phyloP scores from a whole-genome alignment of 345 rosid genomes.

The Cochlearia excelsa region DNA sequence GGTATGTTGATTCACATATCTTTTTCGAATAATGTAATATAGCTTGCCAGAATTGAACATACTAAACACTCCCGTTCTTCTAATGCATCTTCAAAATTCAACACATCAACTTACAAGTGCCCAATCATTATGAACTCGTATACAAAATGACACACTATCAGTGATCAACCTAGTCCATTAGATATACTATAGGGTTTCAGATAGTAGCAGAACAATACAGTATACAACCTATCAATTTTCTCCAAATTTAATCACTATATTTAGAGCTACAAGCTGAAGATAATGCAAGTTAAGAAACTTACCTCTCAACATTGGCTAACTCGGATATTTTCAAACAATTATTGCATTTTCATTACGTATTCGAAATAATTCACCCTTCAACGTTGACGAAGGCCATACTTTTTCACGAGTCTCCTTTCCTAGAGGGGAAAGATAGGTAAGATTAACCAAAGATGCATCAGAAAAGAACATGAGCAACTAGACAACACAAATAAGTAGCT shows the following conservation, averaged over 20 bases:
- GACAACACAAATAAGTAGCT: conserved; percentile 6
- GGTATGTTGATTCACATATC: conserved; percentile 75
- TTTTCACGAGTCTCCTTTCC: conserved; percentile 79
- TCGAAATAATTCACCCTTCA: conserved; percentile 81
- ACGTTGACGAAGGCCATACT: conserved; percentile 64
- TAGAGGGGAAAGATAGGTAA: conserved; percentile 18
- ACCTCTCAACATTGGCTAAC: conserved; percentile 64
- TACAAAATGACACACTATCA: neutral
- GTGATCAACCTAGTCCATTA: neutral
- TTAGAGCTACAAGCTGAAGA: conserved; percentile 7
- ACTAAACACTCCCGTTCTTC: conserved; percentile 70
- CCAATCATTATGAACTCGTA: no score
- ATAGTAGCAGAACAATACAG: neutral
- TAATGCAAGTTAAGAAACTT: conserved; percentile 7
- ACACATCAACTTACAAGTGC: conserved; percentile 4
- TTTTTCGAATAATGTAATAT: conserved; percentile 86
- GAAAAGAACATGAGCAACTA: neutral
- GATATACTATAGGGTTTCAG: neutral
- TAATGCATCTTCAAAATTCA: conserved; percentile 50
- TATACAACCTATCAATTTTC: neutral
- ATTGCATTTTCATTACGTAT: conserved; percentile 63
- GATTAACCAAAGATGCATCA: conserved; percentile 11
- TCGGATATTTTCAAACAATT: conserved; percentile 66
- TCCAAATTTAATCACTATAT: neutral
- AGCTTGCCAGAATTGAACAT: conserved; percentile 84